Evolutionary conservation across 1,284 basidiomycete genomes (phyloP), one percentile per base, ranked within the genome.

Genomic region (Ganoderma multipileum): DNA sequence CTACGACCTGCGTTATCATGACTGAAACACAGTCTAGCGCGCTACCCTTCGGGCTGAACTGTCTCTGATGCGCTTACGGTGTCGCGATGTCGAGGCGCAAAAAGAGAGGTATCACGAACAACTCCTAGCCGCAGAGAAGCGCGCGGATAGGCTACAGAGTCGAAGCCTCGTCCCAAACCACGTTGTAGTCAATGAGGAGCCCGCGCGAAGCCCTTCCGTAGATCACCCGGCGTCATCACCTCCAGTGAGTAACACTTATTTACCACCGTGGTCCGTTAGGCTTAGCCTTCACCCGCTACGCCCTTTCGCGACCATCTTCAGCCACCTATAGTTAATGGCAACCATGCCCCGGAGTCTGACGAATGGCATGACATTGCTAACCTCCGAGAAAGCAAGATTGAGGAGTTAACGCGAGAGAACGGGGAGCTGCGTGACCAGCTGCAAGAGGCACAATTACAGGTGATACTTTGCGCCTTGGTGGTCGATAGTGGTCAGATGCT

Each of bases 71-170:
- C 86, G 86, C 60, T 79, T 84, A 33, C 85, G 86, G 76, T 82
- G 95, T 58, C 81, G 85, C 47, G 86, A 91, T 64, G 80, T 85
- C 0, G 83, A 89, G 72, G 78, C 82, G 23, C 84, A 90, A 70
- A 87, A 84, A 61, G 86, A 91, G 63, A 79, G 79, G 66, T 87
- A 86, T 68, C 84, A 86, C 65, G 83, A 85, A 44, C 87, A 90
- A 55, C 86, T 96, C 33, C 76, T 86, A 7, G 81, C 83, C 7
- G 87, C 90, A 0, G 91, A 95, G 80, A 91, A 86, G 72, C 88
- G 89, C n/a, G 77, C 90, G 59, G 95, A 96, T 76, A 86, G 93
- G 50, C 77, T 91, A 63, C 86, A 85, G 74, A 95, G 93, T 78
- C 85, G 84, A 68, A 86, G 89, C 2, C 85, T 92, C 7, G 79